Percentiles rank a stretch among this genome's conserved stretches.
Conservation (phyloP, 108 stramenopile genomes). For the Conticribra weissflogii region DNA sequence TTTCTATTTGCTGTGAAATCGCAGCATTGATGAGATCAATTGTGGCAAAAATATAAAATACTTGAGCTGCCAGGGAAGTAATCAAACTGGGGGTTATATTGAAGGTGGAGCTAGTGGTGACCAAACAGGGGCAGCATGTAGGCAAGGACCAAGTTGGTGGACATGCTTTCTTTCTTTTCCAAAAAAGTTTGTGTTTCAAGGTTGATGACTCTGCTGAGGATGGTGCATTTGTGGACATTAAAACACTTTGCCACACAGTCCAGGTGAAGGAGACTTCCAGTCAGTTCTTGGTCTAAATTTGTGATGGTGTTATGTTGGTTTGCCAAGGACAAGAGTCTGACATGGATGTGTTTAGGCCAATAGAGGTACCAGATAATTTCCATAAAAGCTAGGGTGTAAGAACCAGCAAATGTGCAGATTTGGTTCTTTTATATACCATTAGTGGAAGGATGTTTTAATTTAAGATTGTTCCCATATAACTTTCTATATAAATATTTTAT, state of each 20-base stretch:
- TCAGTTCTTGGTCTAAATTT: constrained; percentile 20
- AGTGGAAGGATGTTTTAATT: too few species aligned
- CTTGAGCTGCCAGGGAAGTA: constrained; percentile 32
- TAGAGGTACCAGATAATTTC: neutral
- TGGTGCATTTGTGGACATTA: constrained; percentile 21
- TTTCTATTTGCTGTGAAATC: too few species aligned
- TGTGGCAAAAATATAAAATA: too few species aligned
- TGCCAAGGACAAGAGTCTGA: neutral
- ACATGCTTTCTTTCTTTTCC: constrained; percentile 34
- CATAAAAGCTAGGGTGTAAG: too few species aligned
- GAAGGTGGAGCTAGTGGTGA: constrained; percentile 17
- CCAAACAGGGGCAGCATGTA: constrained; percentile 60
- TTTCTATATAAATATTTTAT: too few species aligned
- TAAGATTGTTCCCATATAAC: too few species aligned
- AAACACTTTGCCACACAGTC: constrained; percentile 13
- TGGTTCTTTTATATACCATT: too few species aligned
- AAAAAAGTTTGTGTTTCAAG: constrained; percentile 29
- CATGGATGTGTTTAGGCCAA: neutral
- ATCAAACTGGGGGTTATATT: constrained; percentile 23
- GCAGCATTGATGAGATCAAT: too few species aligned
- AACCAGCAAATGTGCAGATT: too few species aligned
- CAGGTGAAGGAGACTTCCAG: constrained; percentile 11
- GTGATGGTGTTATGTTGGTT: constrained; percentile 8
- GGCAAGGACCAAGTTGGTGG: constrained; percentile 28
- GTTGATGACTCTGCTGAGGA: constrained; percentile 30